phyloP scores from a whole-genome alignment of 768 basidiomycete genomes.

The Boletus pseudo-olivaceus region DNA sequence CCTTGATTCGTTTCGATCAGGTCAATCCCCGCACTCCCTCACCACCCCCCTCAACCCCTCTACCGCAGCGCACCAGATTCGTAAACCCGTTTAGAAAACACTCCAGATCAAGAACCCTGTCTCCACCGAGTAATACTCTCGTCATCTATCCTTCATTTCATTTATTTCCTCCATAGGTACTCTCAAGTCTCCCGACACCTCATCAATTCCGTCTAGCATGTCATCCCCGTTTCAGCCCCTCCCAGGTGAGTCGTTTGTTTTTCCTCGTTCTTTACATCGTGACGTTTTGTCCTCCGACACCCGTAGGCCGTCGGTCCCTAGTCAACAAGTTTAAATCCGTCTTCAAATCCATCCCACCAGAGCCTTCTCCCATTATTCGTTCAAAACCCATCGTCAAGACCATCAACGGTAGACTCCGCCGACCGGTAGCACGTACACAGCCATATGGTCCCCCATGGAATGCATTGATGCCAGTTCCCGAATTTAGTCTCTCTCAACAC shows the following conservation, averaged over 20 bases:
- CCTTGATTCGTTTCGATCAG: background rate
- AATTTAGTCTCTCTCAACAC: background rate
- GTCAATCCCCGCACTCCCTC: background rate
- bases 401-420: slow-evolving; percentile 15
- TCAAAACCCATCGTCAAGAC: slow-evolving; percentile 12
- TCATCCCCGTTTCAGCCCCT: background rate
- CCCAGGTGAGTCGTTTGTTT: background rate
- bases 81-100: slow-evolving; percentile 16
- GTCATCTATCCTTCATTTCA: background rate
- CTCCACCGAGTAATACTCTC: slow-evolving; percentile 12
- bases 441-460: slow-evolving; percentile 39
- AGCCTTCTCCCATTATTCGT: slow-evolving; percentile 1
- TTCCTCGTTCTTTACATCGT: background rate
- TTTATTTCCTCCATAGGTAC: slow-evolving; percentile 4
- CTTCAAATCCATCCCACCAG: slow-evolving; percentile 14
- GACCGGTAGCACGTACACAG: slow-evolving; percentile 32
- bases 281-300: background rate
- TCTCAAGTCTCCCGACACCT: background rate
- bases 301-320: slow-evolving; percentile 11
- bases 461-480: slow-evolving; percentile 24
- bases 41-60: background rate
- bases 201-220: background rate
- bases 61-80: slow-evolving; percentile 12
- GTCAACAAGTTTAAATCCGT: slow-evolving; percentile 22
- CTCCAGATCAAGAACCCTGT: slow-evolving; percentile 14